phyloP scores from a whole-genome alignment of 2,329 filamentous ascomycete species.

The Emmonsiellopsis sp. region DNA sequence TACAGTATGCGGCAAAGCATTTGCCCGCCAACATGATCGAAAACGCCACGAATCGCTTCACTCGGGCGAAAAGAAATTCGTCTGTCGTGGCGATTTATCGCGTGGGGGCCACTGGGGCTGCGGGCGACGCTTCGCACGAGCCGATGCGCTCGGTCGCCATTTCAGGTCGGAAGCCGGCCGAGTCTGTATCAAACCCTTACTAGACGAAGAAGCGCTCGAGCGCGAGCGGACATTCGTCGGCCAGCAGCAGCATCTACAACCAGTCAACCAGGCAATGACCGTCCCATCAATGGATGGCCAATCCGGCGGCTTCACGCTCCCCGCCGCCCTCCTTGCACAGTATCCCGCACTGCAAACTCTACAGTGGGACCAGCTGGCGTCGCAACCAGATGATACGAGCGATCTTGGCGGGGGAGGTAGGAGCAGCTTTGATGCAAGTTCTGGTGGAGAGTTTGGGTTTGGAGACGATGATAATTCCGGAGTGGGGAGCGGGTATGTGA shows the following conservation, averaged over 20 bases:
- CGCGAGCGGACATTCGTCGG: constrained; percentile 67
- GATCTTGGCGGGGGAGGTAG: constrained; percentile 49
- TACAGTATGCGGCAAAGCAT: constrained; percentile 92
- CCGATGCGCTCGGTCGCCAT: constrained; percentile 86
- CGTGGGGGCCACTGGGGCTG: constrained; percentile 83
- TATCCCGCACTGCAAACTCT: constrained; percentile 88
- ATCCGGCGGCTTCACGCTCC: constrained; percentile 59
- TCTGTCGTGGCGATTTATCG: constrained; percentile 86
- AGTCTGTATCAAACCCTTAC: constrained; percentile 91
- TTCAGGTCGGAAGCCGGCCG: constrained; percentile 93
- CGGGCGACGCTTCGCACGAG: constrained; percentile 83
- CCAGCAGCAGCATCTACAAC: constrained; percentile 53
- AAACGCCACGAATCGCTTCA: constrained; percentile 96
- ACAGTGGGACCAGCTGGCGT: constrained; percentile 71
- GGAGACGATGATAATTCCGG: constrained; percentile 34
- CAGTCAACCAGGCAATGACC: constrained; percentile 48
- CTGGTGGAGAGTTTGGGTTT: constrained; percentile 34
- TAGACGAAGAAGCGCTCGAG: constrained; percentile 87
- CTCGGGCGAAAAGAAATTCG: constrained; percentile 96
- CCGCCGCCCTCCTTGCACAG: constrained; percentile 78
- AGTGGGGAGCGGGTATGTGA: constrained; percentile 26
- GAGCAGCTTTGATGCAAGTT: constrained; percentile 42
- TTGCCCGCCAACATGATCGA: constrained; percentile 92
- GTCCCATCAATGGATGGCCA: constrained; percentile 52
- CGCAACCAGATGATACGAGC: constrained; percentile 48